Percentiles rank a stretch among this genome's conserved stretches.
Evolutionary conservation across 1,139 yeast species (phyloP).

Genomic region (Magnusiomyces starmeri): DNA sequence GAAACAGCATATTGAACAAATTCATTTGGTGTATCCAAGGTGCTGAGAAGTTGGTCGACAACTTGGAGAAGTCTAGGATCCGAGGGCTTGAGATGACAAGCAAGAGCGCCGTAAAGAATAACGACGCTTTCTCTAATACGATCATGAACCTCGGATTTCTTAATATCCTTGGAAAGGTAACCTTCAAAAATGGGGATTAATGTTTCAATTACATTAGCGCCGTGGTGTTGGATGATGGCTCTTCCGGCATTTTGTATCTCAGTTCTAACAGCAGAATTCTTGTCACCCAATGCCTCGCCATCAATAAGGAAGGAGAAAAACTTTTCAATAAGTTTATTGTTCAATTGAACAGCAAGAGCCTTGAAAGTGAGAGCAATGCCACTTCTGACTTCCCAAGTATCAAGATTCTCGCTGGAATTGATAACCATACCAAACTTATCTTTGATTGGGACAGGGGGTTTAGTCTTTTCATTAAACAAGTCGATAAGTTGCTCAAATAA

Average conservation of each 20-base stretch:
- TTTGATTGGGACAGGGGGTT: constrained; percentile 68
- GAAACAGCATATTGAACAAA: constrained; percentile 83
- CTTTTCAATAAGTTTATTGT: constrained; percentile 37
- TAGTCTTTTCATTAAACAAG: constrained; percentile 51
- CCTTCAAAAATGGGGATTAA: constrained; percentile 73
- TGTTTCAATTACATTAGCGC: constrained; percentile 55
- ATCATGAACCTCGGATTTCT: constrained; percentile 46
- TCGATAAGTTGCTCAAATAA: constrained; percentile 44
- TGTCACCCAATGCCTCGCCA: constrained; percentile 64
- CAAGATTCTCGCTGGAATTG: constrained; percentile 53
- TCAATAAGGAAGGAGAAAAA: constrained; percentile 56
- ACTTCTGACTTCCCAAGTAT: constrained; percentile 77
- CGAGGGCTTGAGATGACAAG: constrained; percentile 60
- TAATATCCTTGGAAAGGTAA: constrained; percentile 36
- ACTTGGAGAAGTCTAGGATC: constrained; percentile 61
- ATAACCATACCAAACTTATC: constrained; percentile 78
- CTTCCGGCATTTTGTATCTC: constrained; percentile 89
- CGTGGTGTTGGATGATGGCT: constrained; percentile 57
- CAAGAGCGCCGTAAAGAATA: constrained; percentile 80
- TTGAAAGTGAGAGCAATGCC: constrained; percentile 68
- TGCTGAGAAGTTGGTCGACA: constrained; percentile 59
- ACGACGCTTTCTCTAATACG: constrained; percentile 72
- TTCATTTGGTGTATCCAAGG: constrained; percentile 82
- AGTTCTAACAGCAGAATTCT: constrained; percentile 63
- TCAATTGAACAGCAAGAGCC: constrained; percentile 47